Evolutionary conservation across 768 basidiomycete species (phyloP).

Genomic region (Suillus decipiens): DNA sequence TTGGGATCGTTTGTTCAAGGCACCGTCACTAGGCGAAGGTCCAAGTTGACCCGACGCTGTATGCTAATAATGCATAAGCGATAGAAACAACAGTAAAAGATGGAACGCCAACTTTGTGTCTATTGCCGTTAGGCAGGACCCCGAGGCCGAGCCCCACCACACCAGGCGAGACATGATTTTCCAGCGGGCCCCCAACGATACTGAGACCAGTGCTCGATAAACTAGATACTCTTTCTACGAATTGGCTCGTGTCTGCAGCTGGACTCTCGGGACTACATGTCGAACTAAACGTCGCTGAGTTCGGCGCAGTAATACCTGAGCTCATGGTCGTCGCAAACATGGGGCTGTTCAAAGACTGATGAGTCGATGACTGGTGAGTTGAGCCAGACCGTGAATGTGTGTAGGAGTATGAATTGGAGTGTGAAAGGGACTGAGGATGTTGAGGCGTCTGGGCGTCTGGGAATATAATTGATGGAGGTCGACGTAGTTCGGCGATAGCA

Average conservation of each 20-base stretch:
- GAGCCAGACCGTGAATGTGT: constrained; percentile 40
- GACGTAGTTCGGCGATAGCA: constrained; percentile 85
- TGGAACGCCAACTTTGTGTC: background rate
- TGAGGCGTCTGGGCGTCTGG: constrained; percentile 44
- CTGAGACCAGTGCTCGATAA: constrained; percentile 30
- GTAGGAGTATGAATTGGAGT: constrained; percentile 30
- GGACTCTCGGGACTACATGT: constrained; percentile 37
- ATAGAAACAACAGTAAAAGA: background rate
- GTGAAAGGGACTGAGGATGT: constrained; percentile 33
- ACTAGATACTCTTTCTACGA: constrained; percentile 27
- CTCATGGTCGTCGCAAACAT: constrained; percentile 33
- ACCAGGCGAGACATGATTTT: background rate
- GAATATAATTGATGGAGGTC: constrained; percentile 64
- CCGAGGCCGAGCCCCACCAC: constrained; percentile 28
- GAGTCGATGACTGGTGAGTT: constrained; percentile 49
- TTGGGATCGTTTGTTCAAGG: constrained; percentile 42
- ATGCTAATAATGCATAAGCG: constrained; percentile 31
- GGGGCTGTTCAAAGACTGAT: constrained; percentile 48
- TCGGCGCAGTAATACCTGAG: constrained; percentile 23
- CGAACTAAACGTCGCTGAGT: constrained; percentile 24
- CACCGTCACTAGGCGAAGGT: constrained; percentile 64
- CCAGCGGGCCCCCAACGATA: constrained; percentile 21
- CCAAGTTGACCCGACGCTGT: constrained; percentile 51
- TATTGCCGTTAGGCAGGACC: constrained; percentile 4
- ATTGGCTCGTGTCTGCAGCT: constrained; percentile 19